phyloP scores from a whole-genome alignment of 2,329 filamentous ascomycete genomes.

The Apiospora arundinis region DNA sequence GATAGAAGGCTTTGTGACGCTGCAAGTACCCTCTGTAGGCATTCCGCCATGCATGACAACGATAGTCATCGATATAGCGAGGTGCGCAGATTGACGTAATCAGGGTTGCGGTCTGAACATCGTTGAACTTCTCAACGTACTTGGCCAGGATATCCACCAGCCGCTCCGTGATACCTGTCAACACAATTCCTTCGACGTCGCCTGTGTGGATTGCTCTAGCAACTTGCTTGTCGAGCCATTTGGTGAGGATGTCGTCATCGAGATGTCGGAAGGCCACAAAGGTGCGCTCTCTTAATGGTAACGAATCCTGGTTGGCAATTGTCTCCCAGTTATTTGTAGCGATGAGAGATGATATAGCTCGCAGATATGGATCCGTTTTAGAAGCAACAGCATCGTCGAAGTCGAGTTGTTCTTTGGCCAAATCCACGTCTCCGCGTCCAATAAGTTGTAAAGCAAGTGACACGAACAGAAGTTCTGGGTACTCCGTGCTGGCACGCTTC shows the following conservation, averaged over 20 bases:
- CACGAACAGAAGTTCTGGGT: conserved; percentile 71
- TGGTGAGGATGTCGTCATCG: conserved; percentile 64
- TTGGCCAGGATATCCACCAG: conserved; percentile 77
- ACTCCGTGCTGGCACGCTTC: conserved; percentile 67
- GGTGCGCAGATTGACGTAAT: conserved; percentile 77
- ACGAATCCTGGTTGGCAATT: conserved; percentile 74
- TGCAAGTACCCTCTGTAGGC: conserved; percentile 75
- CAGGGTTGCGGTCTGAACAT: conserved; percentile 80
- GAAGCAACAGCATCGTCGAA: conserved; percentile 65
- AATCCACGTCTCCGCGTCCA: conserved; percentile 52
- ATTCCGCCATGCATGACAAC: conserved; percentile 76
- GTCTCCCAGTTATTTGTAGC: conserved; percentile 77
- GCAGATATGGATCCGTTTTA: conserved; percentile 78
- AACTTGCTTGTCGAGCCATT: conserved; percentile 73
- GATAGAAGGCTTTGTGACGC: conserved; percentile 75
- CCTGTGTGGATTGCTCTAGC: conserved; percentile 66
- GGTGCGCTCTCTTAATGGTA: conserved; percentile 77
- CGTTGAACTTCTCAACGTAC: conserved; percentile 77
- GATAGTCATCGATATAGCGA: conserved; percentile 77
- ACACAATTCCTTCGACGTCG: conserved; percentile 77
- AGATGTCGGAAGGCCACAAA: conserved; percentile 75
- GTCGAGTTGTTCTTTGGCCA: conserved; percentile 58
- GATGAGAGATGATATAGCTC: conserved; percentile 79
- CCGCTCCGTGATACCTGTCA: conserved; percentile 77
- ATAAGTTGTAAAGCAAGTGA: conserved; percentile 71